phyloP scores from a whole-genome alignment of 176 grass and related monocot species.

The Metroxylon sagu region DNA sequence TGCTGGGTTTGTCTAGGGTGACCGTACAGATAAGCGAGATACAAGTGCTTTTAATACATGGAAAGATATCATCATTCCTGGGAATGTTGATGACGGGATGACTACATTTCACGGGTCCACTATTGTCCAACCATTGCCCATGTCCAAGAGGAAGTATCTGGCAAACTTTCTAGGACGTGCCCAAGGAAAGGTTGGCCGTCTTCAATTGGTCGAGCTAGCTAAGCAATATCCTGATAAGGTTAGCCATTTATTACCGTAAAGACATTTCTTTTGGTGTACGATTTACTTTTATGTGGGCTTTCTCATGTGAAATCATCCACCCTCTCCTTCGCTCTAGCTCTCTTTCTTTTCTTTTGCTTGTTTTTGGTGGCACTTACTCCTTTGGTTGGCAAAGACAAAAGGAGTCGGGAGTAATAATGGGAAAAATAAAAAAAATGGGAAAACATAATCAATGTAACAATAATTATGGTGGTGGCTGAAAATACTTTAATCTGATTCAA shows the following conservation, averaged over 20 bases:
- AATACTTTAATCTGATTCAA: too few species aligned
- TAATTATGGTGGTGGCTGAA: too few species aligned
- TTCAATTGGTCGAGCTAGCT: conserved; percentile 70
- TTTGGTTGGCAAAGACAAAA: too few species aligned
- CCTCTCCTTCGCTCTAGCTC: too few species aligned
- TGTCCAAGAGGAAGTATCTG: conserved; percentile 69
- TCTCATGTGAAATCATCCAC: too few species aligned
- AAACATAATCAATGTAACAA: too few species aligned
- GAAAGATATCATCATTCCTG: conserved; percentile 96
- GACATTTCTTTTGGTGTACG: conserved; percentile 3
- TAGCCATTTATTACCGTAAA: conserved; percentile 19
- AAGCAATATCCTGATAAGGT: conserved; percentile 96
- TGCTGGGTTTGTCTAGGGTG: conserved; percentile 41
- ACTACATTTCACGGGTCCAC: conserved; percentile 37
- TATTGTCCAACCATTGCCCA: conserved; percentile 55
- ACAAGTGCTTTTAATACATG: conserved; percentile 91
- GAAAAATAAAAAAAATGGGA: too few species aligned
- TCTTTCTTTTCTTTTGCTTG: too few species aligned
- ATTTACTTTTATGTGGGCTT: background rate
- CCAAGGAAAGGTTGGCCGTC: conserved; percentile 68
- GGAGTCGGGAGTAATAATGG: too few species aligned
- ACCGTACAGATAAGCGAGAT: conserved; percentile 82
- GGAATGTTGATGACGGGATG: conserved; percentile 89
- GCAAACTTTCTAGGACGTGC: conserved; percentile 90
- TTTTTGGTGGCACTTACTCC: too few species aligned